Base-by-base conservation (phyloP, 306 rosid genomes). In the Sicyos baderoa region DNA sequence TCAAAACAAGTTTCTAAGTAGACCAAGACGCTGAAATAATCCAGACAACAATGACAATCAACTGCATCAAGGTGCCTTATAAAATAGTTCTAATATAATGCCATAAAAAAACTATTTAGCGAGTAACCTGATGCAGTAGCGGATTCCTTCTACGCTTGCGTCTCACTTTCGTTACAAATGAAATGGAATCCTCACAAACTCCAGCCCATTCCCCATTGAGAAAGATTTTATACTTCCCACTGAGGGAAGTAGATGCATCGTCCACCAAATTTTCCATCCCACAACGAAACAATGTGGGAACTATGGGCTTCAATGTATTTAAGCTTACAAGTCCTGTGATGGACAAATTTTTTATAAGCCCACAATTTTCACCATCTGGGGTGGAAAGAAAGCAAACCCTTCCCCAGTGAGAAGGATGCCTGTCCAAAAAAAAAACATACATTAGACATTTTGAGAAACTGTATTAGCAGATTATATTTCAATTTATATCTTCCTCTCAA, bases 341-440 rank as follows among this genome's bases (percentile, higher is more conserved):
- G 54, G 95, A 81, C 81, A 94, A 70, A 78, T 94, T 94, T 74
- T 94, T 94, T n/a, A 94, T 88, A 4, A 94, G 90, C 22, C 99
- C 99, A 80, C 99, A 94, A 78, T 94, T 94, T 86, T 94, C 99
- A 72, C 99, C 99, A 63, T 94, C 99, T 0, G 97, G 97, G 61
- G 99, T 94, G 54, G 97, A 90, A 57, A 94, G 88, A 76, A 88
- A 90, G 77, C 99, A 94, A 66, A 94, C 96, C 81, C 86, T 90
- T 5, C 99, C 99, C 99, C 97, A 94, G 75, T 90, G 99, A 58
- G 99, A 94, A 77, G 99, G 97, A 83, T 94, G 99, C 83, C 99
- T 94, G 90, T 42, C 65, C 66, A 70, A 9, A 85, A 37, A 61
- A 48, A 47, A 12, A 81, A 56, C 70, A 70, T 74, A 59, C 6